A percentile compares a stretch with the other conserved stretches of the same genome.
These are phyloP conservation scores for Chlamydomonas reinhardtii DNA, from an alignment of 163 green algal species.

Conservation along the genomic window DNA sequence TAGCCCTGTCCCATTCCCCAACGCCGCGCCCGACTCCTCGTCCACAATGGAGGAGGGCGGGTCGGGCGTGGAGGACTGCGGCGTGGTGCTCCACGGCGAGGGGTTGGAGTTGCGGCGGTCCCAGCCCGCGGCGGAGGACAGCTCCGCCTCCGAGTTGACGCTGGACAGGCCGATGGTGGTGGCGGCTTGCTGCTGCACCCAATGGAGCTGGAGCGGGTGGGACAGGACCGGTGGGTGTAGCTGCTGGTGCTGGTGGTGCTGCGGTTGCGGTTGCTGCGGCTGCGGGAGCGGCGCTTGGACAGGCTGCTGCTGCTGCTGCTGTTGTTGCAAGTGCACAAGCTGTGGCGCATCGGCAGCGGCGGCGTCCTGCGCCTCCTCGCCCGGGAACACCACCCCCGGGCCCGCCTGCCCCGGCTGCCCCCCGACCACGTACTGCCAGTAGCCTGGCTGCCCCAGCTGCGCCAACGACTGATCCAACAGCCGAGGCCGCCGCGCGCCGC, in stretches of 20 bases:
- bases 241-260: neutral
- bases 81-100: slow-evolving; percentile 41
- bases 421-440: no score
- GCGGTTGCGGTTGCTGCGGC: slow-evolving; percentile 1
- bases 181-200: neutral
- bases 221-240: neutral
- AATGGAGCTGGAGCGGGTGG: neutral
- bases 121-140: slow-evolving; percentile 20
- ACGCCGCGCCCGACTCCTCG: neutral
- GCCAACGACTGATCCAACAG: no score
- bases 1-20: no score
- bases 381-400: no score
- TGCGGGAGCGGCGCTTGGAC: neutral
- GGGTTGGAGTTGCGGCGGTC: slow-evolving; percentile 24
- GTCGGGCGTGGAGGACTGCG: slow-evolving; percentile 16
- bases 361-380: no score
- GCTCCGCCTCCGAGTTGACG: slow-evolving; percentile 4
- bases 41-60: neutral
- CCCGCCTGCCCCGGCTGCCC: no score
- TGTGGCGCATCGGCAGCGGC: neutral
- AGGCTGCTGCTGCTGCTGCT: neutral
- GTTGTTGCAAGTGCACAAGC: neutral
- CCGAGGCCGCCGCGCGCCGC: no score
- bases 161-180: neutral
- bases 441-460: no score